Evolutionary conservation across 2,329 filamentous ascomycete genomes (phyloP).

Genomic region (Penicillium sp.): DNA sequence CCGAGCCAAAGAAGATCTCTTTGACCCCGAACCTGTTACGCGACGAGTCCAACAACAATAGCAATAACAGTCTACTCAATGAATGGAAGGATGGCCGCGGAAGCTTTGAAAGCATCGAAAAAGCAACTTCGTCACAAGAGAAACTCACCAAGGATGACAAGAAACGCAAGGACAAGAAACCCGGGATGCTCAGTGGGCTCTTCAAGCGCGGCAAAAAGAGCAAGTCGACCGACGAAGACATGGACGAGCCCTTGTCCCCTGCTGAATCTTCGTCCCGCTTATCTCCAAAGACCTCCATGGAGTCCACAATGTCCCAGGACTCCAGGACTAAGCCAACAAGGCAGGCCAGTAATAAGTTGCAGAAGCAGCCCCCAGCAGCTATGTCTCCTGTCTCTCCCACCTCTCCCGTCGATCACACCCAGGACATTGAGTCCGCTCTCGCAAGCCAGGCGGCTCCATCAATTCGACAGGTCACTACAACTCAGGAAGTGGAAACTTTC

Average conservation of each 20-base stretch:
- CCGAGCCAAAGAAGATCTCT: constrained; percentile 96
- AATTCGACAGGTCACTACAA: constrained; percentile 36
- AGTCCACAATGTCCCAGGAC: constrained; percentile 40
- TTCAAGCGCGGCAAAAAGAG: constrained; percentile 64
- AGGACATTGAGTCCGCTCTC: constrained; percentile 20
- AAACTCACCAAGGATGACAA: constrained; percentile 67
- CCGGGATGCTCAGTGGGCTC: constrained; percentile 68
- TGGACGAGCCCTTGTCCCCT: constrained; percentile 56
- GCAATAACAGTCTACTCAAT: constrained; percentile 20
- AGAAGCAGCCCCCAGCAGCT: constrained; percentile 61
- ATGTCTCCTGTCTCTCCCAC: constrained; percentile 27
- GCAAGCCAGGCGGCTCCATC: constrained; percentile 25
- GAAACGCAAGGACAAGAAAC: constrained; percentile 70
- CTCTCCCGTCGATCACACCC: constrained; percentile 20
- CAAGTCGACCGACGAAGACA: constrained; percentile 47
- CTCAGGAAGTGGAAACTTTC: constrained; percentile 29
- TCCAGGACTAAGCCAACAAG: constrained; percentile 49
- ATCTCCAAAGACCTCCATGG: constrained; percentile 46
- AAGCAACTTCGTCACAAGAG: constrained; percentile 61
- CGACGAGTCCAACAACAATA: constrained; percentile 60
- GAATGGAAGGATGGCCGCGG: constrained; percentile 51
- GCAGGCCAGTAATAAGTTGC: constrained; percentile 62
- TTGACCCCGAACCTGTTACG: constrained; percentile 88
- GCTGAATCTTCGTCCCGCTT: constrained; percentile 53
- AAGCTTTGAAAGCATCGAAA: constrained; percentile 76